Conservation (phyloP, 2,329 filamentous ascomycete species). For the Alternaria brassicae region DNA sequence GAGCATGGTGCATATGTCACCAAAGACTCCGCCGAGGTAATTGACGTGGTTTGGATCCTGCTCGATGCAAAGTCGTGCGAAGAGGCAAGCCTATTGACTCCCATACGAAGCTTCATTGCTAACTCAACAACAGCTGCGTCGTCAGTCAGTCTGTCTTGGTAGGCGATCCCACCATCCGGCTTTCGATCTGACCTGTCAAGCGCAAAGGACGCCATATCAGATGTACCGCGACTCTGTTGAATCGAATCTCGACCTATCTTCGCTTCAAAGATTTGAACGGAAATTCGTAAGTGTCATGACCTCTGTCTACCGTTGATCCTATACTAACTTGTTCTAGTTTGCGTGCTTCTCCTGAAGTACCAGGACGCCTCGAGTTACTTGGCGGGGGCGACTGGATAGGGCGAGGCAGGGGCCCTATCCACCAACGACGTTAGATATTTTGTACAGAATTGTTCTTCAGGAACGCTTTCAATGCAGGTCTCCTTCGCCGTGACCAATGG, state of each 20-base stretch:
- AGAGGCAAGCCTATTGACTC: conserved; percentile 67
- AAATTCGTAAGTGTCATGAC: background rate
- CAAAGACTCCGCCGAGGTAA: conserved; percentile 98
- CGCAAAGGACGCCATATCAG: too few species aligned
- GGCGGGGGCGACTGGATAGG: conserved; percentile 5
- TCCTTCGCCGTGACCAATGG: background rate
- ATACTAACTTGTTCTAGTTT: background rate
- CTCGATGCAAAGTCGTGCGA: conserved; percentile 90
- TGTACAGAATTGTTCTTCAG: background rate
- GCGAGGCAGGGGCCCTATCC: conserved; percentile 3
- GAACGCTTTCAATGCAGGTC: background rate
- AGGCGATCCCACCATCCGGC: background rate
- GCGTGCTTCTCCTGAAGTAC: background rate
- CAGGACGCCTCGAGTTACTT: conserved; percentile 4
- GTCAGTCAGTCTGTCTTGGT: conserved; percentile 97
- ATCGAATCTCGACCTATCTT: too few species aligned
- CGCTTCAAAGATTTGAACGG: background rate
- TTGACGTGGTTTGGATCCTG: conserved; percentile 98
- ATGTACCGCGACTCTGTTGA: too few species aligned
- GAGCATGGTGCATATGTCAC: conserved; percentile 99
- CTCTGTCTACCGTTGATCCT: background rate
- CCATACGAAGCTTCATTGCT: conserved; percentile 5
- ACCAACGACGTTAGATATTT: background rate
- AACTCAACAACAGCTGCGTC: conserved; percentile 72
- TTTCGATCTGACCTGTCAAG: too few species aligned